Evolutionary conservation across 441 rosid species (phyloP), one percentile per base, ranked within the genome.

Genomic region (Adansonia gregorii): DNA sequence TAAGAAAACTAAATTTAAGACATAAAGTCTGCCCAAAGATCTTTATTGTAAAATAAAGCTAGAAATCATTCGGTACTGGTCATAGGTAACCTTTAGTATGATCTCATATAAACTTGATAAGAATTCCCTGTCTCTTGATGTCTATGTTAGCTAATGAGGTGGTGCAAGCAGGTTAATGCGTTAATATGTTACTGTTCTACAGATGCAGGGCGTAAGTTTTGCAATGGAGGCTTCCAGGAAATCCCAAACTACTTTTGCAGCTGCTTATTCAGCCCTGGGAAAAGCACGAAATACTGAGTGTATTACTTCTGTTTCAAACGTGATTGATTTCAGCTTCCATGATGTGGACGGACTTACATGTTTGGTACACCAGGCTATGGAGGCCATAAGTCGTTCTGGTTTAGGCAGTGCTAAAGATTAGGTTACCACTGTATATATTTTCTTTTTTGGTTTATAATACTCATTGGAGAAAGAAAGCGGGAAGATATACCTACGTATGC

Each of bases 141-240:
- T 71, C 43, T 39, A 46, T 67, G 55, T 66, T 72, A 55, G 10
- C 31, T 67, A 66, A 19, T 61, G 2, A 58, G 73, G 51, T 41
- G n/a, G 74, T 55, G 20, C 31, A 43, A 55, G 46, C 49, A 3
- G 79, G 52, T 81, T 54, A 78, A 74, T 52, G 79, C 76, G 59
- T 72, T 15, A 63, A 68, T 20, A 48, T 77, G 77, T 78, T 72
- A 67, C 81, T 51, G 17, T 78, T 78, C 79, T 90, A 81, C 97
- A 95, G 98, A 83, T 90, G 69, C 91, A 87, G 82, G 88, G 81
- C 70, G 88, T 89, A 73, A 77, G 78, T 85, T 86, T 79, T 78
- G 97, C 94, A 10, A 76, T 93, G 92, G 97, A 89, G 73, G 98
- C 97, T 76, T 92, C 95, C 45, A 86, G 78, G 73, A 95, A 92